Conservation (phyloP, 352 stramenopile species). For the Globisporangium canariense region DNA sequence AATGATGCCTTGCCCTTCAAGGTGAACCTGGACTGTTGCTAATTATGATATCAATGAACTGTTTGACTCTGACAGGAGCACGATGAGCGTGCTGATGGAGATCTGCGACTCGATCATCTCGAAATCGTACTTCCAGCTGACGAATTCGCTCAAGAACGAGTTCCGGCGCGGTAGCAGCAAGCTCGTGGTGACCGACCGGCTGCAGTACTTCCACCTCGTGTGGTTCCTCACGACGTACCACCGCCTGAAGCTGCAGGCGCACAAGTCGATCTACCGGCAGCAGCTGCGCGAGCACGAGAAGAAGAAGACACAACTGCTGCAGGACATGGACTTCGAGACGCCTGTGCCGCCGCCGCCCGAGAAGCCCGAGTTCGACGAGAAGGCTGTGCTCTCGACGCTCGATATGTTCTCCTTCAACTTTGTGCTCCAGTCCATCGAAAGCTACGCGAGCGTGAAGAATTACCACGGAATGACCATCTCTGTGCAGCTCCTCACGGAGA, state of each 20-base stretch:
- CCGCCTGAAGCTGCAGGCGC: constrained; percentile 62
- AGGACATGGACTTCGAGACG: constrained; percentile 52
- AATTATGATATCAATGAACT: constrained; percentile 4
- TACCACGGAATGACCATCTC: constrained; percentile 80
- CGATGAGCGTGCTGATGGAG: constrained; percentile 62
- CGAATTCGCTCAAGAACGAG: constrained; percentile 83
- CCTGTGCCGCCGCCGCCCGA: constrained; percentile 29
- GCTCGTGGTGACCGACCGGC: constrained; percentile 77
- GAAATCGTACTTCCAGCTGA: constrained; percentile 85
- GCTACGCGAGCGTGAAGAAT: constrained; percentile 76
- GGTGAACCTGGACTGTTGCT: neutral
- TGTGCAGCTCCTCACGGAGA: constrained; percentile 75
- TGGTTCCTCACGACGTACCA: constrained; percentile 87
- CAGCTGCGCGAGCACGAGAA: constrained; percentile 53
- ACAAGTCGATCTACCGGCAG: constrained; percentile 69
- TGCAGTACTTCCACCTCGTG: constrained; percentile 87
- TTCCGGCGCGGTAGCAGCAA: constrained; percentile 84
- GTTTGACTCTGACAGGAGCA: constrained; percentile 25
- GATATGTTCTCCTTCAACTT: constrained; percentile 93
- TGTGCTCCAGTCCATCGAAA: constrained; percentile 86
- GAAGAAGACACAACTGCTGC: constrained; percentile 43
- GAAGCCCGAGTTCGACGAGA: constrained; percentile 68
- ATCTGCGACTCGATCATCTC: constrained; percentile 71
- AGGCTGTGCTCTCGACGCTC: constrained; percentile 76
- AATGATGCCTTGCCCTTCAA: too few species aligned